Evolutionary conservation across 2,329 filamentous ascomycete species (phyloP).

Genomic region (Berkeleyomyces basicola): DNA sequence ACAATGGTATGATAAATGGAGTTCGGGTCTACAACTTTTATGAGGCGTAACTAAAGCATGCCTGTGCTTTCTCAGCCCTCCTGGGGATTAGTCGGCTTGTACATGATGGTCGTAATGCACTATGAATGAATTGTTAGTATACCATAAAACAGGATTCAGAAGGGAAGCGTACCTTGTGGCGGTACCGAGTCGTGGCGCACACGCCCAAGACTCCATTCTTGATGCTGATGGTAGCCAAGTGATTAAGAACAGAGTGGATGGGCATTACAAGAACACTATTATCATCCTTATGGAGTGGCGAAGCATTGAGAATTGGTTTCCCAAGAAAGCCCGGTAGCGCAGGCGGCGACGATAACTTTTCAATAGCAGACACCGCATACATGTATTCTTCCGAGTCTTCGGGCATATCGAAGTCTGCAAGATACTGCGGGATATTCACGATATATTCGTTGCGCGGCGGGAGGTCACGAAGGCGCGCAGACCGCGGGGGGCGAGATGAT

Average conservation of each 20-base stretch:
- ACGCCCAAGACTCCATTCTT: conserved; percentile 92
- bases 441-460: conserved; percentile 47
- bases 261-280: conserved; percentile 94
- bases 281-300: conserved; percentile 88
- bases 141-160: not conserved
- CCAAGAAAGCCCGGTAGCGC: conserved; percentile 77
- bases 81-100: conserved; percentile 56
- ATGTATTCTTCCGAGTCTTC: conserved; percentile 63
- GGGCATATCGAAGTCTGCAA: conserved; percentile 70
- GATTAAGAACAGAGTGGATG: conserved; percentile 92
- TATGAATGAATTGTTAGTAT: conserved; percentile 22
- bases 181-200: conserved; percentile 93
- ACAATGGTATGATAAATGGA: not conserved
- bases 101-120: conserved; percentile 97
- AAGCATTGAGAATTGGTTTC: conserved; percentile 87
- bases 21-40: not conserved
- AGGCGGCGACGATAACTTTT: conserved; percentile 69
- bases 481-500: conserved; percentile 19
- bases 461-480: conserved; percentile 37
- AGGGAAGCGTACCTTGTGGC: conserved; percentile 55
- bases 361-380: conserved; percentile 56
- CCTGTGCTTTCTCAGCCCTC: conserved; percentile 1
- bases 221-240: conserved; percentile 93
- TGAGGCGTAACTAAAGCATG: not conserved
- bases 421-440: conserved; percentile 62